These are phyloP conservation scores for Rhododendron molle DNA, from an alignment of 148 eudicot species.

Conservation along the genomic window DNA sequence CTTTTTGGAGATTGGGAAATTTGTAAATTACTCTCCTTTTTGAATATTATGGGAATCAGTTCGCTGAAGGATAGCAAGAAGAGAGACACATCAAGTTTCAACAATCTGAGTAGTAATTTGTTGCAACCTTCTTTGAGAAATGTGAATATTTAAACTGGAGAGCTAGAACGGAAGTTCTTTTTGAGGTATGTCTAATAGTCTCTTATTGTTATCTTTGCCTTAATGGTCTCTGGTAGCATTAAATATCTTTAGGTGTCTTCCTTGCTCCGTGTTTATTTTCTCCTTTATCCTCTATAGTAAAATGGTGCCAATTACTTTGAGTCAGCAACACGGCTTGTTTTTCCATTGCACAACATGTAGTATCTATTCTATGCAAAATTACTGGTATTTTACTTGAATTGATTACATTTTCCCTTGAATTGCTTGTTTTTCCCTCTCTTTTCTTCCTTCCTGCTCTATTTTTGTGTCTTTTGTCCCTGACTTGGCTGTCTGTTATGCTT, in stretches of 20 bases:
- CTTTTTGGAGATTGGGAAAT: slow-evolving; percentile 6
- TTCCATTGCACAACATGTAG: not conserved
- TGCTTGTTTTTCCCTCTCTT: not conserved
- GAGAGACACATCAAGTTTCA: not conserved
- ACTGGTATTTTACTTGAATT: not conserved
- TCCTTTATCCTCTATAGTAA: not conserved
- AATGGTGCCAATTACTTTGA: not conserved
- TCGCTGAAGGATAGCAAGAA: not conserved
- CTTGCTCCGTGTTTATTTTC: not conserved
- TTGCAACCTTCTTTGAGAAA: slow-evolving; percentile 4
- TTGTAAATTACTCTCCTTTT: slow-evolving; percentile 4
- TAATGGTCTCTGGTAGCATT: not conserved
- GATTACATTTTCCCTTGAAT: not conserved
- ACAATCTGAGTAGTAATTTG: not conserved
- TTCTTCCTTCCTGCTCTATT: not conserved
- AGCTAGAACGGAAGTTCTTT: not conserved
- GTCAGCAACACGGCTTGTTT: not conserved
- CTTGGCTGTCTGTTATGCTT: not conserved
- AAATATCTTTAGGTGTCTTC: not conserved
- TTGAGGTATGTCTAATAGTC: slow-evolving; percentile 8
- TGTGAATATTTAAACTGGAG: slow-evolving; percentile 1
- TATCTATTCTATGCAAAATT: not conserved
- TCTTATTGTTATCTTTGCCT: not conserved
- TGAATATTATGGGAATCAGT: not conserved
- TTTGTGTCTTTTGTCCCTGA: not conserved